Percentiles rank a stretch among this genome's conserved stretches.
phyloP scores from a whole-genome alignment of 192 early-diverging fungal genomes.

The Chytriomyces hyalinus region DNA sequence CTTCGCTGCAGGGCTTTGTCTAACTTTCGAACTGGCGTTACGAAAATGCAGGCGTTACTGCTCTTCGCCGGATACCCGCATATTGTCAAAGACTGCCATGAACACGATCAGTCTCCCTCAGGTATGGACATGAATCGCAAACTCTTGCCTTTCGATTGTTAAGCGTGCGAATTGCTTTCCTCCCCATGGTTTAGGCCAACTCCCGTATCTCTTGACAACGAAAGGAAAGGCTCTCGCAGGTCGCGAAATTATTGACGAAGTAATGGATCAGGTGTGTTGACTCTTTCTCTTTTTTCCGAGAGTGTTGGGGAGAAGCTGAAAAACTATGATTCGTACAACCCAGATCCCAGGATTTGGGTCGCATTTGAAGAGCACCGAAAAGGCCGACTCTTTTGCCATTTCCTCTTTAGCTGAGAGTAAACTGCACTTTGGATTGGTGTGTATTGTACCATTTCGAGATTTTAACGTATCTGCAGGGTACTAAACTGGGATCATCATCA shows the following conservation, averaged over 20 bases:
- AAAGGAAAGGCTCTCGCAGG: conserved; percentile 51
- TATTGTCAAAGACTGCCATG: conserved; percentile 49
- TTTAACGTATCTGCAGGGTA: neutral
- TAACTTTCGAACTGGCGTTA: neutral
- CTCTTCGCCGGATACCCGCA: conserved; percentile 54
- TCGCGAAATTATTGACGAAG: conserved; percentile 55
- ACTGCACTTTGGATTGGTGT: conserved; percentile 62
- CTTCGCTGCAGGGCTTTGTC: neutral
- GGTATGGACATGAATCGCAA: conserved; percentile 37
- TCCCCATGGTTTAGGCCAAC: conserved; percentile 45
- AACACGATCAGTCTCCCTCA: conserved; percentile 61
- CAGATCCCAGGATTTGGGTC: conserved; percentile 28
- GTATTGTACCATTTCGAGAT: neutral
- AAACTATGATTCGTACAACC: neutral
- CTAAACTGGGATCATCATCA: neutral
- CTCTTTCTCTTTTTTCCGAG: neutral
- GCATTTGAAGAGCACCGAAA: conserved; percentile 42
- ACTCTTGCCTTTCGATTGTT: neutral
- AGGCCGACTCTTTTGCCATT: conserved; percentile 53
- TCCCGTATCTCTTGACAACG: conserved; percentile 59
- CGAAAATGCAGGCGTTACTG: conserved; percentile 52
- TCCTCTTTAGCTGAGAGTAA: conserved; percentile 56
- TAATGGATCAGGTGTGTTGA: conserved; percentile 48
- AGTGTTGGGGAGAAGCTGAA: neutral
- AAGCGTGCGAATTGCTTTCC: neutral